Base-by-base conservation (phyloP, 2,329 filamentous ascomycete species). In the Fusarium sp. region DNA sequence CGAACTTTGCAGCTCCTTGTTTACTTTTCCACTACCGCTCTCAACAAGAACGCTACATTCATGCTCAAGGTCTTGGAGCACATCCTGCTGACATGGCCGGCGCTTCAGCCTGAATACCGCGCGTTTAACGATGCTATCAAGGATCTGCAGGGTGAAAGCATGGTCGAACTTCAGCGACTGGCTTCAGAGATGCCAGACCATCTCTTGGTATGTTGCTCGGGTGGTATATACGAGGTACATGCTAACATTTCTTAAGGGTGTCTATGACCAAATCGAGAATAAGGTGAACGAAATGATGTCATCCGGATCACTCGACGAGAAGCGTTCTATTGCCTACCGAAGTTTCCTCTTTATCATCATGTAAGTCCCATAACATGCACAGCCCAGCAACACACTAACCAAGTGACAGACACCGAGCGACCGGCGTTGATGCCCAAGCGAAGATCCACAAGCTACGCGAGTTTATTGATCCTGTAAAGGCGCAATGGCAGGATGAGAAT, bases 281-380 rank as follows among this genome's bases (percentile, higher is more conserved):
- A 93, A 93, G 75, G 90, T 98, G 63, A 91, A 91, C 63, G 92
- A 95, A 78, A 90, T 97, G 83, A 87, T 92, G 77, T 85, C 89
- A 66, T 88, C 92, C 49, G 89, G 92, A 30, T 86, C 87, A 56
- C 82, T 92, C 30, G 95, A 98, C 75, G 91, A 95, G 74, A 93
- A 94, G 76, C 88, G 94, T 32, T 89, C 93, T 60, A 90, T 96
- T 75, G 93, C 94, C 3, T 94, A 97, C 75, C 92, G 90, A 72
- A 95, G 94, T 12, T 95, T 98, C 68, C 85, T 98, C 1, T 97
- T 99, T 78, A 96, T 97, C 63, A 96, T 99, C 67, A 91, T 96
- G 88, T 92, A 82, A 76, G 85, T 10, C 11, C 5, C 18, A 7
- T 25, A 7, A 3, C n/a, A 27, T 5, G 4, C 18, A 51, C 8